Evolutionary conservation across 2,329 filamentous ascomycete genomes (phyloP), one percentile per base, ranked within the genome.

Genomic region (Bretziella fagacearum): DNA sequence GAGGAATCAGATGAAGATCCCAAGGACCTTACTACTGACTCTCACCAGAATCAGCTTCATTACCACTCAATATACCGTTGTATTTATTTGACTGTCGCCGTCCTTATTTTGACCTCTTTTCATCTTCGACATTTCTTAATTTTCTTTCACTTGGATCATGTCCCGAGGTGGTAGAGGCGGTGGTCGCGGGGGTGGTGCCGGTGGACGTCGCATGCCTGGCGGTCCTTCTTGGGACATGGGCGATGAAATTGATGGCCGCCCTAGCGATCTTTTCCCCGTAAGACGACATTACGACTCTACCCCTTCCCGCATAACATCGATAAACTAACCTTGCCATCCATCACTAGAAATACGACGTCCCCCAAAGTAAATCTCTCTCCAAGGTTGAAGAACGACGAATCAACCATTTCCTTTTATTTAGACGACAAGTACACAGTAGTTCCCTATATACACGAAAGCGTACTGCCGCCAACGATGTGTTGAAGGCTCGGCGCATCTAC

Each of bases 261-360:
- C 73, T 5, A 70, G 70, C n/a, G 73, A 77, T 53, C 67, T 73
- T 7, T 77, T 77, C 51, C 73, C 73, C 0, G 71, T 74, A 58
- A 51, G 67, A 55, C n/a, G n/a, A n/a, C n/a, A n/a, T n/a, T n/a
- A n/a, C n/a, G n/a, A n/a, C n/a, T n/a, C 7, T 11, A 39, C 3
- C 18, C 18, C 18, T n/a, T 17, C 35, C 15, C 7, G n/a, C 33
- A 45, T n/a, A 3, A 13, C 6, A 8, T 26, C 7, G n/a, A 8
- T 6, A 39, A 11, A 6, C 11, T 29, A 25, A 23, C 29, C 17
- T 13, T 22, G 10, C 22, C 41, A 27, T 45, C 11, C 42, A 40
- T 13, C 20, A 2, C 20, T 43, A 74, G 71, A 63, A 65, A 50
- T 75, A 71, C 58, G 54, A 63, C 18, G 64, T 74, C 2, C 69